Conservation (phyloP, 1,139 yeast species). For the Blastobotrys petasosporus region DNA sequence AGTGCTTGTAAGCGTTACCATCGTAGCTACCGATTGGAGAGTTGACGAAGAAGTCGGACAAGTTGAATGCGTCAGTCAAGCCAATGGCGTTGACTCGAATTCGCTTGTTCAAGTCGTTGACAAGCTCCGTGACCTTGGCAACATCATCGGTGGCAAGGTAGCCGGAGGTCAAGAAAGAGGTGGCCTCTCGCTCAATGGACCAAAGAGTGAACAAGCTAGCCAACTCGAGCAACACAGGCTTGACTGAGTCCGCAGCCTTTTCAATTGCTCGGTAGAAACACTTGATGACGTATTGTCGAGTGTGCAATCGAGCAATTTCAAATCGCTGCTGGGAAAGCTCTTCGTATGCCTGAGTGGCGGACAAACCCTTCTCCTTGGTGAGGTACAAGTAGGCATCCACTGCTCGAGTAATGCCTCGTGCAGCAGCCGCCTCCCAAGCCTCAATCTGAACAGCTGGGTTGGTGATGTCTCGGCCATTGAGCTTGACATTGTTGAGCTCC, state of each 20-base stretch:
- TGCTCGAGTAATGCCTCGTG: conserved; percentile 34
- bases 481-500: conserved; percentile 21
- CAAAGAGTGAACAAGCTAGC: conserved; percentile 61
- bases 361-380: conserved; percentile 25
- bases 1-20: conserved; percentile 83
- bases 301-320: conserved; percentile 40
- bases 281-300: conserved; percentile 35
- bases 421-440: conserved; percentile 40
- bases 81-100: conserved; percentile 68
- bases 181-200: conserved; percentile 69
- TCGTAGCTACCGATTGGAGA: conserved; percentile 79
- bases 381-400: conserved; percentile 26
- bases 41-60: conserved; percentile 78
- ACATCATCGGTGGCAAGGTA: conserved; percentile 41
- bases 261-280: conserved; percentile 35
- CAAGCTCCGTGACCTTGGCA: conserved; percentile 31
- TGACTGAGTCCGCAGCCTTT: conserved; percentile 26
- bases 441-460: conserved; percentile 32
- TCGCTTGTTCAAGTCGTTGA: conserved; percentile 33
- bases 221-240: conserved; percentile 42
- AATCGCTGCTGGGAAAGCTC: conserved; percentile 40
- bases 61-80: conserved; percentile 83
- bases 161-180: conserved; percentile 63
- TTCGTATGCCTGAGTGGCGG: conserved; percentile 38
- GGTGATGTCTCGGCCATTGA: conserved; percentile 28